Base-by-base conservation (phyloP, 129 eudicot genomes). In the Flaveria sonorensis region DNA sequence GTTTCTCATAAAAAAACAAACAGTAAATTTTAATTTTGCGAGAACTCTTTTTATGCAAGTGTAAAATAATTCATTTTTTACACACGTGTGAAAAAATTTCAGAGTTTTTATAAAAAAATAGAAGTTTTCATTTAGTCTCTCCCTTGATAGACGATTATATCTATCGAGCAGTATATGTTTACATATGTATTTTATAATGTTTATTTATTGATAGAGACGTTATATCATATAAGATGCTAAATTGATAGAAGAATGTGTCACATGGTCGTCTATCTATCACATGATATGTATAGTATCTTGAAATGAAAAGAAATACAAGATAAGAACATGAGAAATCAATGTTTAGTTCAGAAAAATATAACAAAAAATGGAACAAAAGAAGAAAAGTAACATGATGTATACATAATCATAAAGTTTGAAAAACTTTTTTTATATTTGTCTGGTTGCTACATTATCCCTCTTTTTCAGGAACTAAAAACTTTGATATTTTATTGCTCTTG, bases 311-410 rank as follows among this genome's bases (percentile, higher is more conserved):
- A 36, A 5, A 5, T 5, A 5, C 40, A 4, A 36, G 40, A 36
- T 36, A 36, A 36, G 40, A 36, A 36, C 40, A 36, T 36, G 7
- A 36, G 1, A 36, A 5, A 5, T 36, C 40, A 36, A 36, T 36
- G 40, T 36, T 36, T 36, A 36, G 6, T 36, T 36, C 40, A 36
- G 40, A 36, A 36, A 36, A 36, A 36, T 36, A 36, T 36, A 36
- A 36, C 40, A 36, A 36, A 36, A 36, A 5, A 36, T 57, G 10
- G 63, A 20, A 20, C 5, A 10, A 55, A 20, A 20, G 10, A 21
- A 19, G 30, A 57, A 57, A 57, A 21, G 63, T 20, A 57, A 57
- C 63, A 57, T 57, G 28, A 57, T 57, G 64, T 32, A 57, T 57
- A 10, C 32, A 57, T 57, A 57, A 57, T 21, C 64, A 21, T 57